phyloP scores from a whole-genome alignment of 208 protist genomes.

The Trypanosoma platydactyli region DNA sequence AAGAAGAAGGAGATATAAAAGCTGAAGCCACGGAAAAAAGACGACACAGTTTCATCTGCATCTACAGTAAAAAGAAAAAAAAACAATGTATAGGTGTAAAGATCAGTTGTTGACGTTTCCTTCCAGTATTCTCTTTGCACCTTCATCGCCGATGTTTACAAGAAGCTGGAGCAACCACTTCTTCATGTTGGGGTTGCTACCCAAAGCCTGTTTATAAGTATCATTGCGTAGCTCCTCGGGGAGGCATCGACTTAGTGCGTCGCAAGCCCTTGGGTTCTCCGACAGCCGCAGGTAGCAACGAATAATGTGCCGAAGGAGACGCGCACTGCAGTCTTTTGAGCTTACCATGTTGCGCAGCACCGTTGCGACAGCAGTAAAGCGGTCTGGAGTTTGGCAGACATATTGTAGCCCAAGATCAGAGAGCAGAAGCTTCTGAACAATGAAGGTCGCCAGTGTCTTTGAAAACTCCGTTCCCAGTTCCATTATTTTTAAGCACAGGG shows the following conservation, averaged over 20 bases:
- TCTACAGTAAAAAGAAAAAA: background rate
- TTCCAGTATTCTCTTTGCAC: constrained; percentile 52
- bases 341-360: constrained; percentile 96
- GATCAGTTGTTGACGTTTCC: constrained; percentile 22
- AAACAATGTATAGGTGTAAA: background rate
- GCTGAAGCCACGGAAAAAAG: constrained; percentile 5
- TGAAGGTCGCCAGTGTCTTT: constrained; percentile 99
- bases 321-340: constrained; percentile 88
- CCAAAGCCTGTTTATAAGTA: constrained; percentile 72
- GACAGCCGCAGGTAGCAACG: constrained; percentile 98
- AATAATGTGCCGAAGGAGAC: constrained; percentile 98
- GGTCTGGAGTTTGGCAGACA: constrained; percentile 95
- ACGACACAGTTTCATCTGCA: constrained; percentile 16
- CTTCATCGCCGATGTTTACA: constrained; percentile 80
- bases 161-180: constrained; percentile 82
- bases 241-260: constrained; percentile 71
- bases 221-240: constrained; percentile 86
- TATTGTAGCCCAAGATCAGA: constrained; percentile 97
- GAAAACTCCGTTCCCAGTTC: constrained; percentile 96
- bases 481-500: constrained; percentile 99
- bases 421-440: constrained; percentile 99
- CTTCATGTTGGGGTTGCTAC: constrained; percentile 68
- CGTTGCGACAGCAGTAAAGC: constrained; percentile 94
- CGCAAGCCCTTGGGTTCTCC: constrained; percentile 90
- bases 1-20: constrained; percentile 23